Conservation (phyloP, 352 stramenopile genomes). For the Pythium periplocum region DNA sequence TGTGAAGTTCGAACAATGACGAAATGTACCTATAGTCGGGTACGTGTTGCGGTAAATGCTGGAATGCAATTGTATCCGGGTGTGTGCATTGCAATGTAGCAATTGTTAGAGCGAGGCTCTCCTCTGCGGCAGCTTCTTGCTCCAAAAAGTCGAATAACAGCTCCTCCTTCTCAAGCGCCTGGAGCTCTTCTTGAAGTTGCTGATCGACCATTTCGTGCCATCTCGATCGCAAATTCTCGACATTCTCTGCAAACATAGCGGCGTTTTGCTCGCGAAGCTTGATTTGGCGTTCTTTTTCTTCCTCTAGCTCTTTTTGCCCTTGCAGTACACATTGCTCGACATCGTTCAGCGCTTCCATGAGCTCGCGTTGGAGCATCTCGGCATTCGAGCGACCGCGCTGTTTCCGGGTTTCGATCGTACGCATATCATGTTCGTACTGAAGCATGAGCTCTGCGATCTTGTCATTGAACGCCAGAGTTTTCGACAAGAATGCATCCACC, state of each 20-base stretch:
- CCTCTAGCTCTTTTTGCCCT: conserved; percentile 34
- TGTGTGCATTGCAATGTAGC: conserved; percentile 30
- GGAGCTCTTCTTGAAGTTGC: conserved; percentile 24
- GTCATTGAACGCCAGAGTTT: conserved; percentile 68
- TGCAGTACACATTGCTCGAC: conserved; percentile 41
- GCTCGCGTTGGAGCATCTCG: conserved; percentile 56
- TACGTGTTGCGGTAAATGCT: conserved; percentile 36
- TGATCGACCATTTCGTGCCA: conserved; percentile 22
- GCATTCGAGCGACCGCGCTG: conserved; percentile 41
- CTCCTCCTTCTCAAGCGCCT: conserved; percentile 29
- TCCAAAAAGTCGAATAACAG: conserved; percentile 35
- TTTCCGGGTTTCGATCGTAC: conserved; percentile 32
- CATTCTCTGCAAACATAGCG: conserved; percentile 25
- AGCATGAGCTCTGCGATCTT: conserved; percentile 45
- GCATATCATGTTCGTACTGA: conserved; percentile 52
- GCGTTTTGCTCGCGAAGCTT: conserved; percentile 35
- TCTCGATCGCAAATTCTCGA: conserved; percentile 26
- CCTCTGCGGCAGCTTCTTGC: conserved; percentile 37
- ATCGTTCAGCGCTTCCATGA: conserved; percentile 49
- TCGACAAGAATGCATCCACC: conserved; percentile 42
- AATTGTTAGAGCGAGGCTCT: conserved; percentile 29
- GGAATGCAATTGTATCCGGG: conserved; percentile 31
- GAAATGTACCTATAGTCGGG: conserved; percentile 45
- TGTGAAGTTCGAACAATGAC: conserved; percentile 20
- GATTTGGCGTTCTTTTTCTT: conserved; percentile 41